Base-by-base conservation (phyloP, 2,329 filamentous ascomycete genomes). In the Paraconiothyrium brasiliense region DNA sequence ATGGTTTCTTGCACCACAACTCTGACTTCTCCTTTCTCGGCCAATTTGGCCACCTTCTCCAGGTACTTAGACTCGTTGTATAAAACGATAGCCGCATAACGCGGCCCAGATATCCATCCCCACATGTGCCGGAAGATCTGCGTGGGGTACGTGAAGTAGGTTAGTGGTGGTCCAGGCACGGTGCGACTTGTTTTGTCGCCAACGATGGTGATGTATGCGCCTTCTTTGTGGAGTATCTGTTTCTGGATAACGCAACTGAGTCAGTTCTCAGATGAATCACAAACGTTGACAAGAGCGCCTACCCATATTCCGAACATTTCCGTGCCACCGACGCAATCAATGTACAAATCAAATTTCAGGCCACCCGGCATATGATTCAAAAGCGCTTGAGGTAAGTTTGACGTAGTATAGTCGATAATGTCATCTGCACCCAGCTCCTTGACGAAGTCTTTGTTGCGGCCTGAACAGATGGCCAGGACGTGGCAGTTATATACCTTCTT, bases 291-390 rank as follows among this genome's bases (percentile, higher is more conserved):
- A 34, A 55, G 16, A 22, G 3, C n/a, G 57, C 61, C 35, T 63
- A 67, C 68, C 69, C 70, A 72, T 35, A 69, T 61, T 9, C 67
- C 59, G 67, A 82, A 86, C 22, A 87, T 73, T 1, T 81, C 69
- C 49, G 85, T 82, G 24, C 79, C 79, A 13, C 85, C 85, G 4
- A 83, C 78, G 48, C 81, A 83, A 66, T 87, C 85, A 48, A 86
- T 78, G 55, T 86, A 80, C 47, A 81, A 67, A 67, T 85, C 78
- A 24, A 68, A 74, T 51, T 74, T 71, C 48, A 82, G 80, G 0
- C 75, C 67, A 2, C 52, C 47, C 62, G n/a, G 64, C 35, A 24
- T 63, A 39, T 79, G 64, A 0, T 69, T 63, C 1, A 80, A 64
- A 1, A 86, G 67, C 1, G 66, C 63, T 20, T 65, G 51, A 4